Base-by-base conservation (phyloP, 371 early-diverging fungal genomes). In the Rozella allomycis region DNA sequence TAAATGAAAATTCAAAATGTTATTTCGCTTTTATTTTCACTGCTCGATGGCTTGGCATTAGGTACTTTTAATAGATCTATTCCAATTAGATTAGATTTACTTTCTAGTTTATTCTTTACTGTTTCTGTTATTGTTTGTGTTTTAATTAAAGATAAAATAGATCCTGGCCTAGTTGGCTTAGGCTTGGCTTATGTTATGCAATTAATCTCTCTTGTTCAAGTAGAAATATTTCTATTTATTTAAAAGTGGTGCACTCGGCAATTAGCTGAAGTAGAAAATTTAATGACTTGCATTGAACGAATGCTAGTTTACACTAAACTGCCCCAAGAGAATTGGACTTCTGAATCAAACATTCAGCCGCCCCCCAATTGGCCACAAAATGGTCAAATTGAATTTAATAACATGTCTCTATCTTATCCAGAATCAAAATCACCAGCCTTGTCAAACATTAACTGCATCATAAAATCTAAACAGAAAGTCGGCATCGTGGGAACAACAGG, bases 401-500 rank as follows among this genome's bases (percentile, higher is more conserved):
- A 23, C 23, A 8, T 23, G n/a, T 8, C 23, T 23, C 7, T 23
- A 8, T n/a, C 7, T 8, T 23, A 23, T n/a, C n/a, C 23, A 8
- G 8, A 7, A 8, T 7, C 23, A 8, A 8, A 8, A 23, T n/a
- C 23, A 23, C 23, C 23, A 8, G 23, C n/a, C n/a, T 23, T 23
- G n/a, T 8, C 7, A 23, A 7, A 23, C 7, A 8, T 23, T 7
- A 23, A 7, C 16, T 28, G 6, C 6, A 7, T 16, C n/a, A 20
- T 32, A 5, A 6, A 9, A n/a, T 5, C 28, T 16, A 28, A 16
- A 28, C 9, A 9, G 16, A 28, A 28, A 28, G 16, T 28, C 13
- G 28, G 28, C 7, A 32, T 32, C 7, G 22, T 32, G n/a, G 32
- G 32, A 7, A 5, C 18, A 18, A 32, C 32, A 17, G 32, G 32